These are phyloP conservation scores for Cornus controversa DNA, from an alignment of 148 eudicot species.

Conservation along the genomic window DNA sequence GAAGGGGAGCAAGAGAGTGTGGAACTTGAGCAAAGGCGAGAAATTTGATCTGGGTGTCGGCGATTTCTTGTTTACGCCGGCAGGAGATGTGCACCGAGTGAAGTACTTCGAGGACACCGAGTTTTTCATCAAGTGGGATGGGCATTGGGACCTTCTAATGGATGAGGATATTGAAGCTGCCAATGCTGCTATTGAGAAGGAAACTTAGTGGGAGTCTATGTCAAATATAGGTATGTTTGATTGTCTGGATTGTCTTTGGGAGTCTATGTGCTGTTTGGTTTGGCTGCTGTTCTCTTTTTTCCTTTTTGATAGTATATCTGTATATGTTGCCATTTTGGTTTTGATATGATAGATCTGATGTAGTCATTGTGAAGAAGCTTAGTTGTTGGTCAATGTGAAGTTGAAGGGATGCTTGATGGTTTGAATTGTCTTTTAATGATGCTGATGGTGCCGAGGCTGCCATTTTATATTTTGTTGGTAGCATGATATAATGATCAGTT, in stretches of 20 bases:
- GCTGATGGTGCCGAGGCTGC: too few species aligned
- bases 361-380: too few species aligned
- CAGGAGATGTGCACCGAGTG: constrained; percentile 81
- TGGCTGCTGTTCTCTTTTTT: too few species aligned
- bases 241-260: neutral
- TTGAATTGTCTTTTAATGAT: too few species aligned
- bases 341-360: too few species aligned
- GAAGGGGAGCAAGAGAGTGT: constrained; percentile 79
- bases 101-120: constrained; percentile 87
- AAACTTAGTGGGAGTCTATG: constrained; percentile 8
- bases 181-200: constrained; percentile 49
- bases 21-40: constrained; percentile 76
- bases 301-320: too few species aligned
- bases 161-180: constrained; percentile 87
- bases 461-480: too few species aligned
- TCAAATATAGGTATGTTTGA: neutral
- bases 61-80: constrained; percentile 83
- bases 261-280: neutral
- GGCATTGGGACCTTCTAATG: constrained; percentile 77
- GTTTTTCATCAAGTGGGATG: constrained; percentile 96
- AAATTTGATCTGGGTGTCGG: constrained; percentile 54
- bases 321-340: too few species aligned
- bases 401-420: too few species aligned
- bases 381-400: too few species aligned
- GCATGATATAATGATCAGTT: too few species aligned